Base-by-base conservation (phyloP, 352 stramenopile genomes). In the Peronosclerospora sorghi region DNA sequence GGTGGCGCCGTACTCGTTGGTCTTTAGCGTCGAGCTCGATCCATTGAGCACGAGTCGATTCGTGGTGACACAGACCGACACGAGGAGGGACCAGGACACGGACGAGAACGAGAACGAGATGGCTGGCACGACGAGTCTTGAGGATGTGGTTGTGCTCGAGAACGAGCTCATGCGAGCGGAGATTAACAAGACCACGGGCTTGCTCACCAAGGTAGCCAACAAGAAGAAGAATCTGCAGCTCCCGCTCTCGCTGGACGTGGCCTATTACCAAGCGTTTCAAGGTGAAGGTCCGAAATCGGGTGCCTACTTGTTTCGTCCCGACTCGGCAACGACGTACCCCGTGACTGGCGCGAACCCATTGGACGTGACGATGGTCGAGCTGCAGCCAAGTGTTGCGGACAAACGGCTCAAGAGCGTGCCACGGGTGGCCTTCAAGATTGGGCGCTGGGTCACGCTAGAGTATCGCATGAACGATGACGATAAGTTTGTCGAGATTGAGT, bases 301-400 rank as follows among this genome's bases (percentile, higher is more conserved):
- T 14, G 96, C 96, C 4, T 99, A 99, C 57, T 86, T 97, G 13
- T 98, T 99, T 68, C 81, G 93, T 35, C 94, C 95, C 0, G 71
- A 90, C 45, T 83, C 66, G 32, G 83, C 85, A 40, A 69, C 71
- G 18, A 63, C 79, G 1, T 68, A 87, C 44, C 38, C 60, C 0
- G 39, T 78, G 8, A 51, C 55, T n/a, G 53, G 42, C 23, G 49
- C 15, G 12, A 42, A 35, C 13, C 7, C 57, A 19, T 52, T 45
- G 0, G 32, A 51, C 5, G 65, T 81, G 12, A 64, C 47, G 10
- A 54, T 73, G 28, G 24, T 95, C n/a, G 51, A 79, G 29, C 37
- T 82, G 13, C 38, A 76, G 8, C 56, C 58, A 34, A 26, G 51
- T n/a, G 26, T 62, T 23, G 41, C 36, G 8, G 45, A 39, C 7